These are phyloP conservation scores for Tricholoma terreum DNA, from an alignment of 768 basidiomycete species.

Conservation along the genomic window DNA sequence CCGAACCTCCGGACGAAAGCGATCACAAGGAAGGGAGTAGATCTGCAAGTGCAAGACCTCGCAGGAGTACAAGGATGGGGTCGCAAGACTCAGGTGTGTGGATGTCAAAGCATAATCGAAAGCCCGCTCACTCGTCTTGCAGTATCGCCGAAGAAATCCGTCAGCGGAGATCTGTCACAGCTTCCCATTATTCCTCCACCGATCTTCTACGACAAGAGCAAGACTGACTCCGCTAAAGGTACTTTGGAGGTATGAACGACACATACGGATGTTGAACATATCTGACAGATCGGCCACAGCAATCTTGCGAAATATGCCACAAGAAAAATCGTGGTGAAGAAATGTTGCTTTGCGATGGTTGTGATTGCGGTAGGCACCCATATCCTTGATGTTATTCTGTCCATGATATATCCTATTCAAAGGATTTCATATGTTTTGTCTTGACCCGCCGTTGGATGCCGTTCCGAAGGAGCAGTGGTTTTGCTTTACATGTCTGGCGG, in stretches of 20 bases:
- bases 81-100: slow-evolving; percentile 47
- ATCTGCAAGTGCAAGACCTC: slow-evolving; percentile 38
- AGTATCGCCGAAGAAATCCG: slow-evolving; percentile 37
- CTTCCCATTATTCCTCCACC: slow-evolving; percentile 41
- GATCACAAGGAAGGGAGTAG: slow-evolving; percentile 58
- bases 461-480: slow-evolving; percentile 97
- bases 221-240: slow-evolving; percentile 41
- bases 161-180: slow-evolving; percentile 17
- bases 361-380: slow-evolving; percentile 41
- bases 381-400: not conserved
- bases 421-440: slow-evolving; percentile 98
- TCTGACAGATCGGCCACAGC: slow-evolving; percentile 39
- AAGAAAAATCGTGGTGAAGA: slow-evolving; percentile 85
- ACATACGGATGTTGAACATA: slow-evolving; percentile 23
- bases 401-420: slow-evolving; percentile 12
- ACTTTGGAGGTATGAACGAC: slow-evolving; percentile 49
- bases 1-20: slow-evolving; percentile 76
- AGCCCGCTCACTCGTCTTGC: slow-evolving; percentile 9
- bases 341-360: slow-evolving; percentile 71
- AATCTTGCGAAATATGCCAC: slow-evolving; percentile 91
- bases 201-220: slow-evolving; percentile 45
- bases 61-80: slow-evolving; percentile 50
- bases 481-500: slow-evolving; percentile 87
- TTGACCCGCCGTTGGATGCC: slow-evolving; percentile 80
- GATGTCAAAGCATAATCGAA: slow-evolving; percentile 8